Evolutionary conservation across 495 filamentous ascomycete species (phyloP), one percentile per base, ranked within the genome.

Genomic region (Pyrenula aspistea): DNA sequence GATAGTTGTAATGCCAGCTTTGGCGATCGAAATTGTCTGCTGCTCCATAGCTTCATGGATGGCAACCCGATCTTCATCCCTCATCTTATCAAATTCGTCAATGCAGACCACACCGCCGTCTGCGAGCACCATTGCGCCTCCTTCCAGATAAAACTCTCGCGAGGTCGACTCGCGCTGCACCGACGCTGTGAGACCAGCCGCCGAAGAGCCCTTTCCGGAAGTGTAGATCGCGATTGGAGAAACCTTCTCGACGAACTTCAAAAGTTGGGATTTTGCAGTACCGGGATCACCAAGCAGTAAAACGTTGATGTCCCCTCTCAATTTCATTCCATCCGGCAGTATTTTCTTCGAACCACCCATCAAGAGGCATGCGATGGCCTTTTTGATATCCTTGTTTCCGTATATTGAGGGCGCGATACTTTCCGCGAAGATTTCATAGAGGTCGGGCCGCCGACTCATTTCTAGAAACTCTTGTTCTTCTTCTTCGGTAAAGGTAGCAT

Each of bases 31-130:
- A 57, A 99, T 99, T 4, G 94, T 99, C 71, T 99, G 94, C 71
- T 99, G 94, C 65, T 99, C 94, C 94, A 99, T 99, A 57, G 94
- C 94, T 80, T 99, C 94, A 77, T 99, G 94, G 69, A 99, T 99
- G 10, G 94, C 94, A 21, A 99, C 94, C 60, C 94, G 83, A 61
- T 99, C 94, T 69, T 99, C 94, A 69, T 99, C 94, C 57, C 94
- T 81, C 94, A 99, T 99, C 76, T 99, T 99, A 74, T 99, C 94
- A 68, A 99, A 99, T 70, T 99, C 94, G 67, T 99, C 94, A 69
- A 99, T 99, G 73, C 94, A 99, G 21, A 97, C 94, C 8, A 97
- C 94, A 64, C 94, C 94, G 12, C 91, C 91, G 62, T 99, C 94
- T 1, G 94, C 94, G 23, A 99, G 82, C 31, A 99, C 94, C 94